phyloP scores from a whole-genome alignment of 257 asterid species.

The Solanum okadae region DNA sequence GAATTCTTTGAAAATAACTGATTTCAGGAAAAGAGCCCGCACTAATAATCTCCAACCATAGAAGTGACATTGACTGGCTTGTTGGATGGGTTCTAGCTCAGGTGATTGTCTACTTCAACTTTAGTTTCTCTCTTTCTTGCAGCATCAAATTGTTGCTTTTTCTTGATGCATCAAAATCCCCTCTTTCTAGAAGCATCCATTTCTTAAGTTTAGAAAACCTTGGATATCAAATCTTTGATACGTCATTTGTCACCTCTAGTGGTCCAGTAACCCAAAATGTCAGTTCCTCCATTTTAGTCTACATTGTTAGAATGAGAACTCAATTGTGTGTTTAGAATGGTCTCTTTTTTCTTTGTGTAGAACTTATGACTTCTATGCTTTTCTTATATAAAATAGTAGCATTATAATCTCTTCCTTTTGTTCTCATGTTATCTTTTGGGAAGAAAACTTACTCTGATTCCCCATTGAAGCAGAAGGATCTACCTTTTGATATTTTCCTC shows the following conservation, averaged over 20 bases:
- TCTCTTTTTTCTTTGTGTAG: not conserved
- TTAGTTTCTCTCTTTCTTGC: not conserved
- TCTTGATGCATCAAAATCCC: not conserved
- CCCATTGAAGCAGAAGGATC: not conserved
- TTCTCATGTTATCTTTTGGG: not conserved
- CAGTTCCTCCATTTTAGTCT: not conserved
- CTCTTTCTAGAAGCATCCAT: not conserved
- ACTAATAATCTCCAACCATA: slow-evolving; percentile 65
- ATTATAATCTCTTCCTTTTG: not conserved
- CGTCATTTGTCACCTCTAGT: not conserved
- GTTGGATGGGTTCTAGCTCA: slow-evolving; percentile 81
- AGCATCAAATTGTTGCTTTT: not conserved
- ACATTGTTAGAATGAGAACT: not conserved
- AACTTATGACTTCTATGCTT: not conserved
- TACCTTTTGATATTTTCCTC: not conserved
- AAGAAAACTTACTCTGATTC: not conserved
- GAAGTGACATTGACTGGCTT: slow-evolving; percentile 82
- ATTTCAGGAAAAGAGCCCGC: slow-evolving; percentile 73
- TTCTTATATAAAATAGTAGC: not conserved
- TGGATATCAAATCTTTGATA: not conserved
- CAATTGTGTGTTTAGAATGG: not conserved
- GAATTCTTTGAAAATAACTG: not conserved
- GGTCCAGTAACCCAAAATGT: not conserved
- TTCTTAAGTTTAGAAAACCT: not conserved
- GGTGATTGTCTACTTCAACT: slow-evolving; percentile 30